Evolutionary conservation across 257 asterid genomes (phyloP).

Genomic region (Anisodus tanguticus): DNA sequence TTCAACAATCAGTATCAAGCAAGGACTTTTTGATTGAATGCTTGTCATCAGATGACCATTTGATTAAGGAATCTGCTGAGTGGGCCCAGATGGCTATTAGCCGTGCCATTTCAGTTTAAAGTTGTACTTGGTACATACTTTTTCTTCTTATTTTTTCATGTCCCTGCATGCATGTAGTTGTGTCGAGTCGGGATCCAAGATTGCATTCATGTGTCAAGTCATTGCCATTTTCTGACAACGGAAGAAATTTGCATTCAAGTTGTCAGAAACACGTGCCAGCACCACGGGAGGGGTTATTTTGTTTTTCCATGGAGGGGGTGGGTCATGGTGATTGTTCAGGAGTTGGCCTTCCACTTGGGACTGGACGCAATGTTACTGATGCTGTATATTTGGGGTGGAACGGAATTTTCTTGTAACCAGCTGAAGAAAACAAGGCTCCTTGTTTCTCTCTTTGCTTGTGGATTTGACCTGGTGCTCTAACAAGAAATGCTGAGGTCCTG

Average conservation of each 20-base stretch:
- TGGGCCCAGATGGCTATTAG: constrained; percentile 90
- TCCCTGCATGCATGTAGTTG: constrained; percentile 83
- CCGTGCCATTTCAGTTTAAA: constrained; percentile 85
- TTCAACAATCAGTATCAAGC: constrained; percentile 79
- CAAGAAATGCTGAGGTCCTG: constrained; percentile 33
- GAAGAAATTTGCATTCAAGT: constrained; percentile 57
- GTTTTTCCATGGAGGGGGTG: constrained; percentile 34
- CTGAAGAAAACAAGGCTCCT: constrained; percentile 33
- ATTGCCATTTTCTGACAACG: constrained; percentile 61
- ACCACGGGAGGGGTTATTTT: constrained; percentile 48
- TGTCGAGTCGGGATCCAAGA: constrained; percentile 68
- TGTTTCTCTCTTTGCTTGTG: constrained; percentile 31
- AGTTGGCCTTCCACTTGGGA: not conserved
- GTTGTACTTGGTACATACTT: constrained; percentile 48
- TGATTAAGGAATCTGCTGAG: constrained; percentile 89
- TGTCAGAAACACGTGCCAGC: constrained; percentile 78
- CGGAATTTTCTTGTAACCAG: constrained; percentile 33
- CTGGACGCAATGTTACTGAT: not conserved
- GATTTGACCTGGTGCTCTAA: constrained; percentile 44
- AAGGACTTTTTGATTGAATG: constrained; percentile 80
- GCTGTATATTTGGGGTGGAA: constrained; percentile 31
- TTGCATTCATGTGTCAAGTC: constrained; percentile 65
- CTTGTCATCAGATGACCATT: constrained; percentile 82
- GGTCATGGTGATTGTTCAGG: constrained; percentile 14
- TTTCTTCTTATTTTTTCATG: constrained; percentile 41